Conservation (phyloP, 2,329 filamentous ascomycete species). For the Fusarium humuli region DNA sequence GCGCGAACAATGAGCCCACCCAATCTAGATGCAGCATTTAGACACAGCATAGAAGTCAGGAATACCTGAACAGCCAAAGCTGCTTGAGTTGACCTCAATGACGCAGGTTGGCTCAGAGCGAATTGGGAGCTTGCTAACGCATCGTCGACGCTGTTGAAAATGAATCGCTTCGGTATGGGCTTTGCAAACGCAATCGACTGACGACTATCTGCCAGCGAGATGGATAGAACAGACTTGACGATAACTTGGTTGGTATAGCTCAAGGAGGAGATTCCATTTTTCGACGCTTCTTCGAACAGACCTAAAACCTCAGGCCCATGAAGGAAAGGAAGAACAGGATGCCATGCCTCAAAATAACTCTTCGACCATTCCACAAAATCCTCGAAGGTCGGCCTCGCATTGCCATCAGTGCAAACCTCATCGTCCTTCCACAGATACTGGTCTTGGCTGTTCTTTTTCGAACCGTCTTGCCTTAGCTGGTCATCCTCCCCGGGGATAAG, state of each 20-base stretch:
- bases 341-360: conserved; percentile 69
- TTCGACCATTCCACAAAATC: conserved; percentile 62
- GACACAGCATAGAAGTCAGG: conserved; percentile 65
- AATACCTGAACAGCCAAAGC: conserved; percentile 66
- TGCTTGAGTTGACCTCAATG: conserved; percentile 61
- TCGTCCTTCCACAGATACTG: conserved; percentile 52
- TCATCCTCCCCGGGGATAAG: conserved; percentile 69
- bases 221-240: conserved; percentile 63
- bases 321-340: conserved; percentile 67
- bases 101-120: conserved; percentile 60
- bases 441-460: conserved; percentile 18
- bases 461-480: conserved; percentile 52
- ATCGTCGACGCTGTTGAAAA: conserved; percentile 62
- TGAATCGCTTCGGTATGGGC: conserved; percentile 56
- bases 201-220: conserved; percentile 64
- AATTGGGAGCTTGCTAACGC: conserved; percentile 62
- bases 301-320: conserved; percentile 64
- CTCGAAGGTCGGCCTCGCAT: conserved; percentile 54
- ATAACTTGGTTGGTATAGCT: conserved; percentile 55
- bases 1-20: conserved; percentile 67
- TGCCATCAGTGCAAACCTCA: conserved; percentile 41
- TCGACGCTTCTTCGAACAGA: conserved; percentile 58
- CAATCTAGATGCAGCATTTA: conserved; percentile 67
- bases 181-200: conserved; percentile 50
- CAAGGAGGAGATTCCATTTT: conserved; percentile 47